phyloP scores from a whole-genome alignment of 176 grass and related monocot genomes.

The sorghum (Sorghum bicolor) region DNA sequence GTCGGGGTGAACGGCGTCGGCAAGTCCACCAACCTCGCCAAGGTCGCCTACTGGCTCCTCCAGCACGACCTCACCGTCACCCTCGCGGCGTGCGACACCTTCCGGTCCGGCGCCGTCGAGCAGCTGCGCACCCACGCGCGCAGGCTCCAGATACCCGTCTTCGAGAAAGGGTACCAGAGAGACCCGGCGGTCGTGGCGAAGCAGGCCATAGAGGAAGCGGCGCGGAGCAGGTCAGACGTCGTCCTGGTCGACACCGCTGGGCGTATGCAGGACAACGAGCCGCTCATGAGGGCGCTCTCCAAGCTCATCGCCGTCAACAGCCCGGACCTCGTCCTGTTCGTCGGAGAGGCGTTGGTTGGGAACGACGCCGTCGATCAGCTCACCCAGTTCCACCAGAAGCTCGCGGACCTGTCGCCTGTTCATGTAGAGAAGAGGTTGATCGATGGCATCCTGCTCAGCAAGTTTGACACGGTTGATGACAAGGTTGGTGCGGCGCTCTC shows the following conservation, averaged over 20 bases:
- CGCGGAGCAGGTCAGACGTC: slow-evolving; percentile 42
- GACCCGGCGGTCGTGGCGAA: slow-evolving; percentile 56
- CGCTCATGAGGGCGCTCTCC: slow-evolving; percentile 67
- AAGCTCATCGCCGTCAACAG: slow-evolving; percentile 62
- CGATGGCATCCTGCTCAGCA: slow-evolving; percentile 72
- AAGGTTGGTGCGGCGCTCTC: slow-evolving; percentile 63
- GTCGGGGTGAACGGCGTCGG: slow-evolving; percentile 65
- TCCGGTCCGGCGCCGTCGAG: slow-evolving; percentile 65
- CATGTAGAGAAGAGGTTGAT: slow-evolving; percentile 40
- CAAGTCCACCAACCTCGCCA: slow-evolving; percentile 64
- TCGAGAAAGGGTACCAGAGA: slow-evolving; percentile 65
- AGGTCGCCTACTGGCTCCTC: slow-evolving; percentile 68
- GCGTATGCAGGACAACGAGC: slow-evolving; percentile 71
- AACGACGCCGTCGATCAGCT: slow-evolving; percentile 74
- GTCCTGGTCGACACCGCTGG: slow-evolving; percentile 74
- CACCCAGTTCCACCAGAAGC: slow-evolving; percentile 64
- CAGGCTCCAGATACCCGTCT: slow-evolving; percentile 44
- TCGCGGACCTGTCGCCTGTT: slow-evolving; percentile 47
- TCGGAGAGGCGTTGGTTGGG: slow-evolving; percentile 64
- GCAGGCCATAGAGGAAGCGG: slow-evolving; percentile 64
- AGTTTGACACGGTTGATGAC: slow-evolving; percentile 60
- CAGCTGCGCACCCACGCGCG: slow-evolving; percentile 52
- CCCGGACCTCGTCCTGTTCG: slow-evolving; percentile 62
- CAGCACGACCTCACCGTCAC: slow-evolving; percentile 60
- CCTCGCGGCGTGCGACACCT: slow-evolving; percentile 67